These are phyloP conservation scores for Epichloe gansuensis DNA, from an alignment of 2,329 filamentous ascomycete species.

Conservation along the genomic window DNA sequence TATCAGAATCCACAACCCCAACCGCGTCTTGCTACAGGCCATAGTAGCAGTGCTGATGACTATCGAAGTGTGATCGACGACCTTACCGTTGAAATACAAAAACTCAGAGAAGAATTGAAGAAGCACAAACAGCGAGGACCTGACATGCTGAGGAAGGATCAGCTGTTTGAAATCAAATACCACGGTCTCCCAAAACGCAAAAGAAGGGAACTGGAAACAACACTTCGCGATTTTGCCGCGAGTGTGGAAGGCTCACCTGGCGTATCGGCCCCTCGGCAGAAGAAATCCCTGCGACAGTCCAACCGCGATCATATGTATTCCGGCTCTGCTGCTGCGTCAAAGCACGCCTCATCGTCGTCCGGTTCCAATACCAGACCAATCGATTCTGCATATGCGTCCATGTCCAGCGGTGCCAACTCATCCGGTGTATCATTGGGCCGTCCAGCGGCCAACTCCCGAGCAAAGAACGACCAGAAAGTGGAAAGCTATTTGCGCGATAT, in stretches of 20 bases:
- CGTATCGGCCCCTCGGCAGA: constrained; percentile 26
- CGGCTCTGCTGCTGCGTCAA: constrained; percentile 30
- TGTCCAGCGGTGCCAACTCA: constrained; percentile 39
- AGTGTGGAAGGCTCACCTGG: constrained; percentile 41
- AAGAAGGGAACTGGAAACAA: constrained; percentile 63
- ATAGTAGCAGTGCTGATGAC: constrained; percentile 55
- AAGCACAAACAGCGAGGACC: constrained; percentile 56
- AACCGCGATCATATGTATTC: constrained; percentile 28
- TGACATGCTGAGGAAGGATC: constrained; percentile 57
- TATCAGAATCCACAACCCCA: constrained; percentile 14
- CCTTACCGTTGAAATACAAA: constrained; percentile 71
- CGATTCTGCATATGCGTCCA: constrained; percentile 57
- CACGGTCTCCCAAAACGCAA: constrained; percentile 60
- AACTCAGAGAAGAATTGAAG: constrained; percentile 58
- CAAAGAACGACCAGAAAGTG: constrained; percentile 44
- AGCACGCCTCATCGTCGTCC: constrained; percentile 40
- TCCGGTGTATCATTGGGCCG: constrained; percentile 27
- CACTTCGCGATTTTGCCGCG: constrained; percentile 56
- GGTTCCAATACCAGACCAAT: constrained; percentile 40
- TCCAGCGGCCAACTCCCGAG: constrained; percentile 22
- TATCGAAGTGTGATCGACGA: constrained; percentile 79
- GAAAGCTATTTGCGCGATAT: constrained; percentile 62
- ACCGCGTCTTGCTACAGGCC: constrained; percentile 23
- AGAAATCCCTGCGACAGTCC: constrained; percentile 26
- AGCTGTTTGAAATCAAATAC: constrained; percentile 71